These are phyloP conservation scores for Vaccinium myrtillus DNA, from an alignment of 148 eudicot genomes.

Conservation along the genomic window DNA sequence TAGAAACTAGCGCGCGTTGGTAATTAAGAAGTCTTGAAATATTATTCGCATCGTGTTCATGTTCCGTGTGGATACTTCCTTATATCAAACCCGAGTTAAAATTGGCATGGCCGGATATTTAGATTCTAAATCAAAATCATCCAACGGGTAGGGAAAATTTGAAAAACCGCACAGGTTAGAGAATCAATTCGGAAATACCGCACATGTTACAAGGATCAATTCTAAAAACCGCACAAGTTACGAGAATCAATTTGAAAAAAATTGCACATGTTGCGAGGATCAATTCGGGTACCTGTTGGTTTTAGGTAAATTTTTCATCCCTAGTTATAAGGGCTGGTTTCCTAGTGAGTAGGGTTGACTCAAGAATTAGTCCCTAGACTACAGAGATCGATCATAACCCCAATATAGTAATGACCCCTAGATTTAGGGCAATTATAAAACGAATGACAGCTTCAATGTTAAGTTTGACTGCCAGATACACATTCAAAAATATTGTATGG, in stretches of 20 bases:
- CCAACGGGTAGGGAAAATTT: background rate
- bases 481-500: background rate
- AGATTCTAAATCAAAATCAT: background rate
- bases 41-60: background rate
- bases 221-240: background rate
- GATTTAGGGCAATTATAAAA: slow-evolving; percentile 6
- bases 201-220: background rate
- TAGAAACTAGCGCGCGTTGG: too few species aligned
- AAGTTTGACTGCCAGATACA: background rate
- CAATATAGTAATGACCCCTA: background rate
- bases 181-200: too few species aligned
- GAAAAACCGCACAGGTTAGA: background rate
- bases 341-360: background rate
- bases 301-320: background rate
- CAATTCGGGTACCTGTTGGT: background rate
- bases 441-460: background rate
- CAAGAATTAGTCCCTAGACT: background rate
- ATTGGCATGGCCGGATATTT: background rate
- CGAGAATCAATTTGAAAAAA: background rate
- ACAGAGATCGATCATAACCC: background rate
- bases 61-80: background rate
- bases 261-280: background rate
- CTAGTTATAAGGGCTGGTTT: too few species aligned
- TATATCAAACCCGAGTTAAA: background rate
- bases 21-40: background rate